phyloP scores from a whole-genome alignment of 768 basidiomycete genomes.

The Brasilioporus rufonigricans region DNA sequence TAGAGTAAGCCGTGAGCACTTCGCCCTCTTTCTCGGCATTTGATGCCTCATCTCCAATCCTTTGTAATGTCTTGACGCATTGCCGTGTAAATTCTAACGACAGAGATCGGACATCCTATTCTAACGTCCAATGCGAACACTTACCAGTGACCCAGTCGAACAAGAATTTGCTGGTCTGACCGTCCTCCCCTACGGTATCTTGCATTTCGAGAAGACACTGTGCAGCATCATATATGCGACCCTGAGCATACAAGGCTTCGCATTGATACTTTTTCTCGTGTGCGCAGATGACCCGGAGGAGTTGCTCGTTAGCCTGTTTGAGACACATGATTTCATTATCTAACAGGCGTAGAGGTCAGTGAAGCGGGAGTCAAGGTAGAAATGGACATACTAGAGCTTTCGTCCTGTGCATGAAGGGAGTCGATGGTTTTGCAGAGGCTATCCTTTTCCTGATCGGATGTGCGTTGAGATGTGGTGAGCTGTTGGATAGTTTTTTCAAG shows the following conservation, averaged over 20 bases:
- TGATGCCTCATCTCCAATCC: not conserved
- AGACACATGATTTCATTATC: not conserved
- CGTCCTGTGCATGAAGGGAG: too few species aligned
- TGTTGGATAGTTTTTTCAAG: too few species aligned
- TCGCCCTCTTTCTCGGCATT: not conserved
- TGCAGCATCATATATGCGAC: not conserved
- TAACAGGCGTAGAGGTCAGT: not conserved
- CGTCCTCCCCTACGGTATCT: not conserved
- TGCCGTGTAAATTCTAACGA: not conserved
- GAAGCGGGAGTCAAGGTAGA: not conserved
- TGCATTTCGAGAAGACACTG: not conserved
- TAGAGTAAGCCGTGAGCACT: not conserved
- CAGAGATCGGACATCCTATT: not conserved
- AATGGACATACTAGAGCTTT: not conserved
- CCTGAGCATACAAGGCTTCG: not conserved
- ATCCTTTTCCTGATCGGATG: too few species aligned
- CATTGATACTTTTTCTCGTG: not conserved
- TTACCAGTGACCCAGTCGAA: conserved; percentile 8
- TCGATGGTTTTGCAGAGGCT: too few species aligned
- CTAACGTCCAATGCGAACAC: not conserved
- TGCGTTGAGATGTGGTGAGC: too few species aligned
- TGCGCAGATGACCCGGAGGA: too few species aligned
- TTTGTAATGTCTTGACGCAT: not conserved
- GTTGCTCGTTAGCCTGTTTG: too few species aligned
- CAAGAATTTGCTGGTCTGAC: not conserved